Base-by-base conservation (phyloP, 2,329 filamentous ascomycete species). In the Ophiocordyceps unilateralis region DNA sequence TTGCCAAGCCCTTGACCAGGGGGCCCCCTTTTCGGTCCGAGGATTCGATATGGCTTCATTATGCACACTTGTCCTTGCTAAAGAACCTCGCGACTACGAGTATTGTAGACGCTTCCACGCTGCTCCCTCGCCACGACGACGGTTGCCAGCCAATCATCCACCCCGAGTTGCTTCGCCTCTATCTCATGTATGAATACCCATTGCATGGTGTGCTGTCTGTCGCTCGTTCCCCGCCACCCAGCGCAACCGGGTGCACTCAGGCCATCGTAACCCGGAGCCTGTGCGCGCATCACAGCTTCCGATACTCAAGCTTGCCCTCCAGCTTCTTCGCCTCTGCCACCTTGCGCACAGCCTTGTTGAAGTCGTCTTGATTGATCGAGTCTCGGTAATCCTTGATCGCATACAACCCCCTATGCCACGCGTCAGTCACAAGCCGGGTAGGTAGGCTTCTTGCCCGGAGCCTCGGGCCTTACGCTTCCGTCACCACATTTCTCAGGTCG, bases 331-430 rank as follows among this genome's bases (percentile, higher is more conserved):
- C 74, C 65, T 98, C 91, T 15, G 84, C 87, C 52, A 98, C 83
- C 76, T 98, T 98, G 52, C 91, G 81, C 43, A 98, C 91, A 4
- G 91, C 91, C 68, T 95, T 95, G 71, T 95, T 98, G 78, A 96
- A 95, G 59, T 98, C 91, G 56, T 98, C 91, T 62, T 98, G 91
- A 66, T 84, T 96, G 64, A 98, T 84, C 12, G 87, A 78, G 55
- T 98, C 91, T 48, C 93, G 74, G 62, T 96, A 94, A 58, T 94
- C 91, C 65, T 96, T 96, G 74, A 98, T 98, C 38, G 91, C 88
- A 62, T 95, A 96, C 34, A 98, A 68, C 49, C 91, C 91, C 51
- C 86, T 93, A 47, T 41, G 49, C 3, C 40, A 41, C 46, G 4
- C 2, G 26, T 47, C 30, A 47, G 23, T 26, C 17, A 12, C 5